phyloP scores from a whole-genome alignment of 257 asterid species.

The Petrea volubilis region DNA sequence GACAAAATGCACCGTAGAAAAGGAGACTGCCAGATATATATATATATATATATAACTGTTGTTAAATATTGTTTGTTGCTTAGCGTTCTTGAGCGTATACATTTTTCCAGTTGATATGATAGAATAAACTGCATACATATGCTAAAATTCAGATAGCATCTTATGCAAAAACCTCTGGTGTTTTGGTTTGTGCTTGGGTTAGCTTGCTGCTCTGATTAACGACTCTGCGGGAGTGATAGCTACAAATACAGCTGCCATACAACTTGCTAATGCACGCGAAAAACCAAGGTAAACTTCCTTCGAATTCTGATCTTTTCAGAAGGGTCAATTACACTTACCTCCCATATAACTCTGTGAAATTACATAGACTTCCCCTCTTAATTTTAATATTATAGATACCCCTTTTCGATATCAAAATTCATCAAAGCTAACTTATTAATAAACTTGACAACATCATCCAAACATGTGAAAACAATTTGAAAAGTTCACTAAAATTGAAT shows the following conservation, averaged over 20 bases:
- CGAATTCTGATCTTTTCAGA: background rate
- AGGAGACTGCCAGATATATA: background rate
- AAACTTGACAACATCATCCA: too few relatives aligned
- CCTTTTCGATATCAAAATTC: too few relatives aligned
- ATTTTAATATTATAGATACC: too few relatives aligned
- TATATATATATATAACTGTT: too few relatives aligned
- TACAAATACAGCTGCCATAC: constrained; percentile 84
- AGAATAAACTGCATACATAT: background rate
- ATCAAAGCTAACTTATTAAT: too few relatives aligned
- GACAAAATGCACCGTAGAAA: background rate
- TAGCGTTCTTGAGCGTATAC: background rate
- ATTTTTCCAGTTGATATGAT: background rate
- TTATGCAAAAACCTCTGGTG: background rate
- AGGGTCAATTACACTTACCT: too few relatives aligned
- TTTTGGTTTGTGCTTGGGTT: constrained; percentile 15
- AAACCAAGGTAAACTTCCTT: constrained; percentile 73
- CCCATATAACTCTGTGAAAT: background rate
- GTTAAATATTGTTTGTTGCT: too few relatives aligned
- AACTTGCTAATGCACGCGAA: constrained; percentile 72
- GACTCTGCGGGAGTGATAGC: constrained; percentile 87
- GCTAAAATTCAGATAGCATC: background rate
- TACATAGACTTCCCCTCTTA: too few relatives aligned
- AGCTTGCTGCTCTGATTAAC: constrained; percentile 84
- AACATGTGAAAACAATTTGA: too few relatives aligned
- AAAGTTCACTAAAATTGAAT: too few relatives aligned